These are phyloP conservation scores for Alternaria sp. DNA, from an alignment of 2,329 filamentous ascomycete species.

Conservation along the genomic window DNA sequence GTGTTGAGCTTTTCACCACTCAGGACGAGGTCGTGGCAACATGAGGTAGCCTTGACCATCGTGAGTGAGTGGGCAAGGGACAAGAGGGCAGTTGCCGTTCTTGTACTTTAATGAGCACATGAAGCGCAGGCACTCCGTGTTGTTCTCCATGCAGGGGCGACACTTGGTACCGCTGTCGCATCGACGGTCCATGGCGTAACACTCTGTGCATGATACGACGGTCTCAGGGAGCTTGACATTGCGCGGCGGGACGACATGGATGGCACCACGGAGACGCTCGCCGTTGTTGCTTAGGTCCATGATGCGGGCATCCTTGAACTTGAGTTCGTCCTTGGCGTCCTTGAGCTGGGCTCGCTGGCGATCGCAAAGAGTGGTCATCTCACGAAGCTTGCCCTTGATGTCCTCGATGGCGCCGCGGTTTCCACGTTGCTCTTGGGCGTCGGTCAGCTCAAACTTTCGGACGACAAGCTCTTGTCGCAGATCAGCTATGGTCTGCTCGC, in stretches of 20 bases:
- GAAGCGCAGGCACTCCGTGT: slow-evolving; percentile 33
- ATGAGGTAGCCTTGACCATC: slow-evolving; percentile 25
- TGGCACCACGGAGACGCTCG: slow-evolving; percentile 29
- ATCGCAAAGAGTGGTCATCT: slow-evolving; percentile 29
- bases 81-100: slow-evolving; percentile 26
- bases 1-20: slow-evolving; percentile 18
- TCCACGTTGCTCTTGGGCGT: slow-evolving; percentile 22
- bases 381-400: slow-evolving; percentile 17
- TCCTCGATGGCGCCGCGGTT: slow-evolving; percentile 8
- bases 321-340: slow-evolving; percentile 4
- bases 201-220: slow-evolving; percentile 37
- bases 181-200: slow-evolving; percentile 29
- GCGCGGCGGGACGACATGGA: slow-evolving; percentile 31
- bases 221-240: slow-evolving; percentile 24
- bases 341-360: slow-evolving; percentile 25
- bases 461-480: slow-evolving; percentile 16
- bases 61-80: slow-evolving; percentile 32
- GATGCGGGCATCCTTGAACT: slow-evolving; percentile 5
- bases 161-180: slow-evolving; percentile 35
- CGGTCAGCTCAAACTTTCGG: slow-evolving; percentile 10
- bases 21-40: slow-evolving; percentile 12
- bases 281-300: slow-evolving; percentile 17
- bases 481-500: slow-evolving; percentile 15
- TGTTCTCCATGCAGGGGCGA: slow-evolving; percentile 27
- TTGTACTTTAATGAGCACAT: slow-evolving; percentile 36